Base-by-base conservation (phyloP, 2,329 filamentous ascomycete species). In the Beauveria rudraprayagi region DNA sequence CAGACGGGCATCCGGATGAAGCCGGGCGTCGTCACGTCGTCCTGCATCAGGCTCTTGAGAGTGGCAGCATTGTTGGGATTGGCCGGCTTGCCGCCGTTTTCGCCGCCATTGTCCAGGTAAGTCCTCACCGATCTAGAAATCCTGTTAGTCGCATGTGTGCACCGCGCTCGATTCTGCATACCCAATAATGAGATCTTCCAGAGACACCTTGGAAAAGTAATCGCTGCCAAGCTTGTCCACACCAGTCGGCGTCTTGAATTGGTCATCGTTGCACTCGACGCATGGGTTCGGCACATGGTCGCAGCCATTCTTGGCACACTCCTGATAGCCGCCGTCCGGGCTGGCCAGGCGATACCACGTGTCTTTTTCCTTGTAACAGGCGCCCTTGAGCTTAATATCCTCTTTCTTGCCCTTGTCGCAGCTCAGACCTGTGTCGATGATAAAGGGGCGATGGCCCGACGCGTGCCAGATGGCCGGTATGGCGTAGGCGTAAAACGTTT, bases 401-500 rank as follows among this genome's bases (percentile, higher is more conserved):
- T 41, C n/a, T 4, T 69, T 52, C 43, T 58, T 59, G 16, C 63
- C 65, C 19, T 67, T 60, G 11, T 60, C 61, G 64, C 71, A 75
- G 54, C 41, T 61, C 34, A 53, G 51, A 47, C 30, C 30, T 11
- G 30, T 34, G 30, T 34, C 70, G 46, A 75, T 56, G 47, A 75
- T 59, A 50, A 75, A 75, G 14, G 69, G 66, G 24, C 66, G 64
- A 9, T 62, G 63, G 4, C 63, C 62, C 5, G 70, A 68, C 34
- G 54, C 55, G 14, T 62, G 61, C 73, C 72, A 75, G 3, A 70
- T 47, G 16, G 62, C 58, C 8, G 73, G 72, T 59, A 75, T 72
- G 51, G 69, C 64, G 50, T 64, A 72, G 48, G 63, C 70, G 58
- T 65, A 74, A 56, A 74, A 66, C 43, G 67, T 51, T 61, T 67